These are phyloP conservation scores for Neurospora africana DNA, from an alignment of 495 filamentous ascomycete species.

Conservation along the genomic window DNA sequence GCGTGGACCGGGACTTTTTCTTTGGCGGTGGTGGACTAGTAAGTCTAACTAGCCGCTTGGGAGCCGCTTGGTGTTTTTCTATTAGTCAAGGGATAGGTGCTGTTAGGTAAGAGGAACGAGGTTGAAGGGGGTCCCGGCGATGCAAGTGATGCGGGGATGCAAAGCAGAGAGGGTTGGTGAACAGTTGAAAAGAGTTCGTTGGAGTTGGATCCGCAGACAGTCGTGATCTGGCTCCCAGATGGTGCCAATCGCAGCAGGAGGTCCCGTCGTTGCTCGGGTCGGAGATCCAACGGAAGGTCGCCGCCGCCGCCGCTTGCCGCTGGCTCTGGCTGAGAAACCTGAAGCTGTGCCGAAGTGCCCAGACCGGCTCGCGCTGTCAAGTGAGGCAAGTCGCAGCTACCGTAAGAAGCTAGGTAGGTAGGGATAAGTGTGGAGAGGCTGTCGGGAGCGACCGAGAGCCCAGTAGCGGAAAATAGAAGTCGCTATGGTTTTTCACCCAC, in stretches of 20 bases:
- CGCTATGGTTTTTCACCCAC: neutral
- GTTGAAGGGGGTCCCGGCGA: conserved; percentile 11
- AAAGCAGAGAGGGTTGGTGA: conserved; percentile 16
- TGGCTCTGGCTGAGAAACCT: neutral
- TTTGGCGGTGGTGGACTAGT: neutral
- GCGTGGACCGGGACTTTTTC: neutral
- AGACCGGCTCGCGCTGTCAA: neutral
- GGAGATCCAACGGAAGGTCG: neutral
- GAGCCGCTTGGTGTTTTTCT: conserved; percentile 24
- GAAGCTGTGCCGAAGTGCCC: neutral
- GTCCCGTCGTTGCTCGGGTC: neutral
- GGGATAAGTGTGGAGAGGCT: neutral
- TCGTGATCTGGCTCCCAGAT: neutral
- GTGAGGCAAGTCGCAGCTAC: neutral
- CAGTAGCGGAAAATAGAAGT: neutral
- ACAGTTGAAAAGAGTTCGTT: neutral
- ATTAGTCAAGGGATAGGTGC: conserved; percentile 37
- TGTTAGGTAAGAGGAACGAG: conserved; percentile 39
- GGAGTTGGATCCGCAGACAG: neutral
- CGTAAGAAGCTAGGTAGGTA: neutral
- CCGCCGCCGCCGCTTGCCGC: neutral
- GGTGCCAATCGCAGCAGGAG: neutral
- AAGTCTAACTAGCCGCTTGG: neutral
- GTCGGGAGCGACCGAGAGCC: neutral
- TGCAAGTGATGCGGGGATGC: conserved; percentile 32